Evolutionary conservation across 2,329 filamentous ascomycete genomes (phyloP), one percentile per base, ranked within the genome.

Genomic region (Xylariaceae sp.): DNA sequence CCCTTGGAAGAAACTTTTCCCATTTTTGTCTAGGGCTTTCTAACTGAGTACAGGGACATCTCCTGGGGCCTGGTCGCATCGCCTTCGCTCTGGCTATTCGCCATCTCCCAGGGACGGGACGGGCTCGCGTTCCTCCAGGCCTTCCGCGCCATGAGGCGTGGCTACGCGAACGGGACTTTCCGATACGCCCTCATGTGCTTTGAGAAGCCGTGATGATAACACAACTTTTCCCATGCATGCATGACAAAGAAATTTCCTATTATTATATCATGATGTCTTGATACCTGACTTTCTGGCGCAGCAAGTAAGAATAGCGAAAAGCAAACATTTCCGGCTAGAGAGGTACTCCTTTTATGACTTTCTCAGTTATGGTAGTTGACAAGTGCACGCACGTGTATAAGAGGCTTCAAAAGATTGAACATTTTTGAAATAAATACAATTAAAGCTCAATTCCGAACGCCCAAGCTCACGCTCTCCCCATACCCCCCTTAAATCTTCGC

Each of bases 91-190:
- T 79, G 76, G 76, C 71, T 74, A 0, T 78, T 79, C 46, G 76
- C 76, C 4, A 68, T 78, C 29, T 71, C 72, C 15, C 76, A 79
- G 50, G 76, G 76, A 9, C 61, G 76, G 34, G 76, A 80, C 46
- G 75, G 74, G 2, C 68, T 80, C 29, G 73, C 75, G 3, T 80
- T 79, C 47, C 56, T 80, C 41, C 74, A 79, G 54, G 71, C 75
- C 1, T 80, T 80, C 59, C 66, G 74, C 12, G 74, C 76, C 5
- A 79, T 79, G 76, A 63, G 74, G 45, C 64, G 75, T 41, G 75
- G 75, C 0, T 79, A 78, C 50, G 69, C 69, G 0, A 76, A 78
- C 41, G 74, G 72, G 5, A 72, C 66, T 7, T 79, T 80, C 53
- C 62, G 69, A 26, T 80, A 79, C 51, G 73, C 72, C 13, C 71